Evolutionary conservation across 495 filamentous ascomycete genomes (phyloP), one percentile per base, ranked within the genome.

Genomic region (Penicillium pulvis): DNA sequence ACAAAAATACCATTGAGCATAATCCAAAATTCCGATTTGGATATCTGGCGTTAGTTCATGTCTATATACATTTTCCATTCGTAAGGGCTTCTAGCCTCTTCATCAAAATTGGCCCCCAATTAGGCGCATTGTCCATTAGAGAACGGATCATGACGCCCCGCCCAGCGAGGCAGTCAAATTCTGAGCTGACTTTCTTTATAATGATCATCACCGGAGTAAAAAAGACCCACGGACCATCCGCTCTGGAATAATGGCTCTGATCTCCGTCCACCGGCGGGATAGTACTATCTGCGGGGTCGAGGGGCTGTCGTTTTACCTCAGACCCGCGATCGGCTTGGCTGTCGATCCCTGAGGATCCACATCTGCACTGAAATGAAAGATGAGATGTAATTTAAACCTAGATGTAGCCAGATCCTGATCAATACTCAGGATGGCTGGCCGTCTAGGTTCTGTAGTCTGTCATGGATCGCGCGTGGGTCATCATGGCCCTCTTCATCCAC

Each of bases 401-500:
- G 44, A 47, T 16, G 12, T 16, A 4, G 8, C 11, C 36, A 7
- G 2, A n/a, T n/a, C 17, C 24, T 41, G 39, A 12, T 41, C 4
- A 4, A 11, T 8, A 19, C 16, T 77, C 68, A 77, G 14, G 59
- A 67, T 8, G 72, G 72, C 47, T 74, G 71, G 6, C 73, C 75
- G 41, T 78, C 72, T 35, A 78, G 58, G 57, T 70, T 71, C 49
- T 74, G 68, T 20, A 78, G 56, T 42, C 75, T 44, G 16, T 68
- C 63, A 23, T 63, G 68, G 26, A 78, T 75, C 14, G 65, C 63
- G 35, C 60, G 63, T 30, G 63, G 65, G 24, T 74, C 71, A 51
- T 76, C 68, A 46, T 74, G 66, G 19, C 67, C 71, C 47, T 76
- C 75, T 12, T 78, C 75, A 8, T 62, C 68, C 52, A 69, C 67